Percentiles rank a stretch among this genome's conserved stretches.
Evolutionary conservation across 495 filamentous ascomycete species (phyloP).

Genomic region (Talaromyces stipitatus): DNA sequence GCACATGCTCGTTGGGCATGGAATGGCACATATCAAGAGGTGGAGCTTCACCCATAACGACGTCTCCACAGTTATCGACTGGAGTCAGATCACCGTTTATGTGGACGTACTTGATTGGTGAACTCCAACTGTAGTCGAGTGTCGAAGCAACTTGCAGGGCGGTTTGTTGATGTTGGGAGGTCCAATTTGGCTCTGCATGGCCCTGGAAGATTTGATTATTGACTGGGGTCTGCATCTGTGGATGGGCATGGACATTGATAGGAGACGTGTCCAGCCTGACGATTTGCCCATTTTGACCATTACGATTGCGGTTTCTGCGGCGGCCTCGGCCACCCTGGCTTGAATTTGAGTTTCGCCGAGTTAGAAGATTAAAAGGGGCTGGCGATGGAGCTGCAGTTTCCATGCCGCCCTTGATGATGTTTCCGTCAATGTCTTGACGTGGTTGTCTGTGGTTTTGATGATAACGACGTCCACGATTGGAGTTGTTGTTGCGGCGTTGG

Average conservation of each 20-base stretch:
- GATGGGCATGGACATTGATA: not conserved
- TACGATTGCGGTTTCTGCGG: not conserved
- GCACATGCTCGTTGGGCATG: not conserved
- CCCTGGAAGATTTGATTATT: not conserved
- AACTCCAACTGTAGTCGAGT: not conserved
- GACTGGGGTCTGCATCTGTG: not conserved
- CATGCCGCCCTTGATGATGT: slow-evolving; percentile 6
- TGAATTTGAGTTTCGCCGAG: not conserved
- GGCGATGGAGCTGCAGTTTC: slow-evolving; percentile 3
- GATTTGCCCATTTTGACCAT: slow-evolving; percentile 1
- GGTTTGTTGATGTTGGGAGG: not conserved
- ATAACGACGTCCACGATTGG: not conserved
- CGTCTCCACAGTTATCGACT: not conserved
- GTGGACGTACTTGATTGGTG: not conserved
- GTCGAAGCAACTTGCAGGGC: not conserved
- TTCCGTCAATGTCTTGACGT: not conserved
- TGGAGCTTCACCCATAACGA: slow-evolving; percentile 6
- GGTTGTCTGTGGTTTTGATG: not conserved
- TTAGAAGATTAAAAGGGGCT: not conserved
- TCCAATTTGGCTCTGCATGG: not conserved
- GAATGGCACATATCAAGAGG: not conserved
- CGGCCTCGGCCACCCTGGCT: not conserved
- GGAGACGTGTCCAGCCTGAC: not conserved
- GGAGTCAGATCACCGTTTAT: not conserved
- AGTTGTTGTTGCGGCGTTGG: not conserved